Percentiles rank a stretch among this genome's conserved stretches.
These are phyloP conservation scores for Ambrosia hybrid DNA, from an alignment of 140 eudicot genomes.

Conservation along the genomic window DNA sequence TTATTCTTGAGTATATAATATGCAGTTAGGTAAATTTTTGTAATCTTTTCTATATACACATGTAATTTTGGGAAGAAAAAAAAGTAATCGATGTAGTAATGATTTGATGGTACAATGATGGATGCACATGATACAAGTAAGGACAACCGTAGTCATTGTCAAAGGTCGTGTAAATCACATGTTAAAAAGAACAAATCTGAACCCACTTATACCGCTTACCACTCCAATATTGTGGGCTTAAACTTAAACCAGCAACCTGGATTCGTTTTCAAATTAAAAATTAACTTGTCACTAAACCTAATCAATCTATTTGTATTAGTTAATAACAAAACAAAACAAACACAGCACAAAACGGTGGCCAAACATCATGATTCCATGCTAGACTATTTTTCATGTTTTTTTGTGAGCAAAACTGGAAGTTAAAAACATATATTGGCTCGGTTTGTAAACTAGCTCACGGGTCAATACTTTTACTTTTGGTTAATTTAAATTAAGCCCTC, in stretches of 20 bases:
- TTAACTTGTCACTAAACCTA: not conserved
- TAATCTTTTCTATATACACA: not conserved
- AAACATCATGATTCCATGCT: not conserved
- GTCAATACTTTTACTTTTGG: too few relatives aligned
- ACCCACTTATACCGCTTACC: conserved; percentile 13
- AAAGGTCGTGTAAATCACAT: conserved; percentile 15
- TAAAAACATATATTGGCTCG: too few relatives aligned
- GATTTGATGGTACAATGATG: conserved; percentile 18
- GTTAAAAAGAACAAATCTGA: not conserved
- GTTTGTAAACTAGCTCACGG: too few relatives aligned
- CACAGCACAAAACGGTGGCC: not conserved
- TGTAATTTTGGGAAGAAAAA: not conserved
- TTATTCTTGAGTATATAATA: too few relatives aligned
- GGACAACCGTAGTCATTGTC: conserved; percentile 10
- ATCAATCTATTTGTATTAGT: not conserved
- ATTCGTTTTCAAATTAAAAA: not conserved
- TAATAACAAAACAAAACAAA: conserved; percentile 3
- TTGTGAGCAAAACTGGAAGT: too few relatives aligned
- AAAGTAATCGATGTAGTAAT: not conserved
- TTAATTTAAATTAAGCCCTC: too few relatives aligned
- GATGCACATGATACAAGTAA: conserved; percentile 22
- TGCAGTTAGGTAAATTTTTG: not conserved
- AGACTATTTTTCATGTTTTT: too few relatives aligned
- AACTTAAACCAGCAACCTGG: not conserved
- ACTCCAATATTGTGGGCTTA: conserved; percentile 24